Conservation (phyloP, 306 rosid genomes). For the Malus sieversii region DNA sequence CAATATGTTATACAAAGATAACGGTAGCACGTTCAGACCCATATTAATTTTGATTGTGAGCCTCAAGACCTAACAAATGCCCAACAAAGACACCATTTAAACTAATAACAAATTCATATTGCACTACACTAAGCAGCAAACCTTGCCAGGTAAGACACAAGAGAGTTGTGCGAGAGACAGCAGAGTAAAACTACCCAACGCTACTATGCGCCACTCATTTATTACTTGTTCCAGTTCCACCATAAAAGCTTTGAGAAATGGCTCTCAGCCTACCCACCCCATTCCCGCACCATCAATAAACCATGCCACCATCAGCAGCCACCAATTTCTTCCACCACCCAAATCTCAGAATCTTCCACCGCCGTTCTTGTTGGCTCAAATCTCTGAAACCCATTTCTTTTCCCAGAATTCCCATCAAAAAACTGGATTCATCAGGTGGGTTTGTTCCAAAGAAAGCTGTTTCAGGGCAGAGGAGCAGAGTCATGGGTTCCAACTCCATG, state of each 20-base stretch:
- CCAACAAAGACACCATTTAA: too few relatives aligned
- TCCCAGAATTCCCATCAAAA: slow-evolving; percentile 26
- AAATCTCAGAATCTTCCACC: slow-evolving; percentile 1
- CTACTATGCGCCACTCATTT: not conserved
- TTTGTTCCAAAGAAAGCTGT: slow-evolving; percentile 18
- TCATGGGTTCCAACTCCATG: slow-evolving; percentile 30
- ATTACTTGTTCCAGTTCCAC: not conserved
- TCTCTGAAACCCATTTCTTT: slow-evolving; percentile 15
- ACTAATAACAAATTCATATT: too few relatives aligned
- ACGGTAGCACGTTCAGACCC: too few relatives aligned
- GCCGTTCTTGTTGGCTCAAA: slow-evolving; percentile 9
- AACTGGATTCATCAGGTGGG: slow-evolving; percentile 14
- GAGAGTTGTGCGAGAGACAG: too few relatives aligned
- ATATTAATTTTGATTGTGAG: too few relatives aligned
- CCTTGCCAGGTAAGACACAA: too few relatives aligned
- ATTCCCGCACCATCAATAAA: not conserved
- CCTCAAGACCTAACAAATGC: too few relatives aligned
- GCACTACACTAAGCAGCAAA: too few relatives aligned
- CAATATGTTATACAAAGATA: too few relatives aligned
- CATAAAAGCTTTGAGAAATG: not conserved
- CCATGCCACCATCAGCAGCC: slow-evolving; percentile 26
- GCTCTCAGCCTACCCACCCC: not conserved
- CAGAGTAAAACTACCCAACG: too few relatives aligned
- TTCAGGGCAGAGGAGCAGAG: not conserved
- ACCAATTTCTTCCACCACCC: slow-evolving; percentile 14